These are phyloP conservation scores for Claviceps sp. DNA, from an alignment of 2,329 filamentous ascomycete species.

Conservation along the genomic window DNA sequence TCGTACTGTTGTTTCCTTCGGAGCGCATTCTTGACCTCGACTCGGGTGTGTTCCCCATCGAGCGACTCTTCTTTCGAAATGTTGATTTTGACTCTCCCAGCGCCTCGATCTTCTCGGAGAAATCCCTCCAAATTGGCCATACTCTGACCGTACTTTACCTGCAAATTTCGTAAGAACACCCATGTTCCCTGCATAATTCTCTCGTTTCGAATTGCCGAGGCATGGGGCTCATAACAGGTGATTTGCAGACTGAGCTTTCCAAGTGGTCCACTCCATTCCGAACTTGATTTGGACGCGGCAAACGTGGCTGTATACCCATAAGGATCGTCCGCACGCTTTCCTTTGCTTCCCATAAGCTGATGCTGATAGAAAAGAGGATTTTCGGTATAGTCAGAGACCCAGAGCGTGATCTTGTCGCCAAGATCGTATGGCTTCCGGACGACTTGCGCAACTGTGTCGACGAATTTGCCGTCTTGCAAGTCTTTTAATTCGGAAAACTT, in stretches of 20 bases:
- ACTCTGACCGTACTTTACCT: conserved; percentile 45
- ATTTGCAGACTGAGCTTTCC: conserved; percentile 61
- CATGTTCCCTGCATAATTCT: conserved; percentile 45
- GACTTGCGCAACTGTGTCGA: conserved; percentile 60
- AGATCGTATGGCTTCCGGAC: conserved; percentile 35
- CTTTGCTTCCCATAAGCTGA: conserved; percentile 17
- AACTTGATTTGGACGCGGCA: conserved; percentile 9
- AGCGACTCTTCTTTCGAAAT: conserved; percentile 36
- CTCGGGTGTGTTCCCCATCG: conserved; percentile 29
- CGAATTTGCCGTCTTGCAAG: conserved; percentile 41
- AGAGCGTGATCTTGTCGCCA: conserved; percentile 43
- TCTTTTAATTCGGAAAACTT: conserved; percentile 57
- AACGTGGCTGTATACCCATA: conserved; percentile 36
- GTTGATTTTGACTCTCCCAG: conserved; percentile 34
- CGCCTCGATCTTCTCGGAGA: conserved; percentile 46
- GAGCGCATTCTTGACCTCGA: conserved; percentile 42
- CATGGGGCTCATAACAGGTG: conserved; percentile 57
- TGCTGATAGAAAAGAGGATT: conserved; percentile 50
- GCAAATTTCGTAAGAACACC: conserved; percentile 58
- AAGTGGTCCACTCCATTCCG: conserved; percentile 58
- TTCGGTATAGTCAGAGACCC: conserved; percentile 72
- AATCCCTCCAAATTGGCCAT: conserved; percentile 54
- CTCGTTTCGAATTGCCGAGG: conserved; percentile 35
- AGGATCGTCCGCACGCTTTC: conserved; percentile 34
- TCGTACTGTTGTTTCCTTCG: conserved; percentile 54